These are phyloP conservation scores for Solanum clarkiae DNA, from an alignment of 257 asterid species.

Conservation along the genomic window DNA sequence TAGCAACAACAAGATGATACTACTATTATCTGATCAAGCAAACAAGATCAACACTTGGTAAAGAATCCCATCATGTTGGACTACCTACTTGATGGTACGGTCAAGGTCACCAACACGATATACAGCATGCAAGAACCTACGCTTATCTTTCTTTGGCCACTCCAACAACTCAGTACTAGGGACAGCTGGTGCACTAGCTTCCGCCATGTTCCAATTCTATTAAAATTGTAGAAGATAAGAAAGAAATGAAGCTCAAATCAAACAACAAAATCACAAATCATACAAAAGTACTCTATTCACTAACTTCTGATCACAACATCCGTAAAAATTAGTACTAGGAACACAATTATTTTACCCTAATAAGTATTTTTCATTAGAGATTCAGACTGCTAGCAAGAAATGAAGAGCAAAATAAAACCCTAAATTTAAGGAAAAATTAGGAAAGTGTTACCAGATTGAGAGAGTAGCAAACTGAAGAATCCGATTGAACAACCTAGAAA, in stretches of 20 bases:
- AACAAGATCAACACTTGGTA: neutral
- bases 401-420: neutral
- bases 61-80: neutral
- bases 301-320: neutral
- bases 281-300: neutral
- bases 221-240: neutral
- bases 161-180: conserved; percentile 66
- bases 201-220: conserved; percentile 43
- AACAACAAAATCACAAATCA: neutral
- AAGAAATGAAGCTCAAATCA: neutral
- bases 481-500: neutral
- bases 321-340: neutral
- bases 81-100: conserved; percentile 77
- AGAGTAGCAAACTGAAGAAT: neutral
- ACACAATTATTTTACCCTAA: neutral
- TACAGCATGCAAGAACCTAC: conserved; percentile 75
- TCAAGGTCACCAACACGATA: conserved; percentile 98
- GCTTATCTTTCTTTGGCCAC: conserved; percentile 90
- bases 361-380: neutral
- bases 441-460: neutral
- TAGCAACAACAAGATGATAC: conserved; percentile 5
- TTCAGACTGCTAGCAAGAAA: neutral
- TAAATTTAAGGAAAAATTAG: neutral
- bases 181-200: conserved; percentile 30
- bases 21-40: neutral